Conservation (phyloP, 306 rosid genomes). For the Cucumis cinereus region DNA sequence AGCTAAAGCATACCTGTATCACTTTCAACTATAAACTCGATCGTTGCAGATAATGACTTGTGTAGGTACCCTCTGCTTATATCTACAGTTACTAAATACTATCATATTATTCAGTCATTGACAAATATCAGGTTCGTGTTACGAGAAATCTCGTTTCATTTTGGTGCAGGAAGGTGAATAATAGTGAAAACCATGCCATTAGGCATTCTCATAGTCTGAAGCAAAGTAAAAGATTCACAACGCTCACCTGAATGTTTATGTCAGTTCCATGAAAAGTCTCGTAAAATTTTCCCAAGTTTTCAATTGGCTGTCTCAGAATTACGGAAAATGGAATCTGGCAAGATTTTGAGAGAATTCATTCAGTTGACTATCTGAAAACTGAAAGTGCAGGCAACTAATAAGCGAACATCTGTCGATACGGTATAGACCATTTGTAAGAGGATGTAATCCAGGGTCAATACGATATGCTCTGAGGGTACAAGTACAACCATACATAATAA, state of each 20-base stretch:
- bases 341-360: background rate
- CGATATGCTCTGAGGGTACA: background rate
- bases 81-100: slow-evolving; percentile 78
- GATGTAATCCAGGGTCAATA: background rate
- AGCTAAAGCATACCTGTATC: slow-evolving; percentile 41
- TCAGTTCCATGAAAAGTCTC: slow-evolving; percentile 92
- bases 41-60: slow-evolving; percentile 64
- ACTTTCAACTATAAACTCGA: slow-evolving; percentile 76
- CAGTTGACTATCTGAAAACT: background rate
- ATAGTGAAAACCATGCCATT: background rate
- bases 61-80: slow-evolving; percentile 74
- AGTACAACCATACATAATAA: background rate
- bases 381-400: background rate
- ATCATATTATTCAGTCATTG: slow-evolving; percentile 31
- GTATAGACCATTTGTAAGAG: background rate
- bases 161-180: background rate
- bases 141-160: background rate
- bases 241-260: slow-evolving; percentile 71
- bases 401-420: background rate
- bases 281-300: slow-evolving; percentile 46
- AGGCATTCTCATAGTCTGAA: background rate
- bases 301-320: slow-evolving; percentile 40
- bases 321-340: slow-evolving; percentile 78
- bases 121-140: slow-evolving; percentile 2
- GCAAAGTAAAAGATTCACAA: background rate